Base-by-base conservation (phyloP, 305 asterid species). In the Fraxinus nigra region DNA sequence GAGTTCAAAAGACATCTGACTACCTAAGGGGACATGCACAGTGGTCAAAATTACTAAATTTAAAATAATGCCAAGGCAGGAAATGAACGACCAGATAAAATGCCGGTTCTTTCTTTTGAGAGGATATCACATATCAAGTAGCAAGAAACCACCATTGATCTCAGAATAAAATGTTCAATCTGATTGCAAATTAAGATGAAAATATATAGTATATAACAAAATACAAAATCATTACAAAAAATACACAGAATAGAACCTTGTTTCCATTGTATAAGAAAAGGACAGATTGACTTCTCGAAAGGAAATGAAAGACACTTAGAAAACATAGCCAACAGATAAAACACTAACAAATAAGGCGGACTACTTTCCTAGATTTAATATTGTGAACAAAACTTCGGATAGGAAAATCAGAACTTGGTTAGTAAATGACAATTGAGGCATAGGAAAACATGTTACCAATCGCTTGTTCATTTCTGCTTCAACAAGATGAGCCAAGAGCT, bases 381-480 rank as follows among this genome's bases (percentile, higher is more conserved):
- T 43, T 16, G 79, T 7, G 76, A 83, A 83, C 38, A 30, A 7
- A 75, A 51, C 65, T 24, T 16, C 9, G 0, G 48, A n/a, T 14
- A 11, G 22, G 16, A 65, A 38, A 18, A 38, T 70, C 46, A 70
- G 46, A 70, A 33, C 43, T 70, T 35, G 28, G 76, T 48, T 79
- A 30, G n/a, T 35, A 75, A 65, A 34, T 13, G 18, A 61, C 11
- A 51, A 56, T 34, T 40, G 48, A 79, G 76, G 30, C 28, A 56
- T 28, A 20, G 20, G 38, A 7, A 79, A 46, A 81, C 22, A 76
- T 43, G 88, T 81, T 90, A 96, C 98, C 94, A 87, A 78, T 69
- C 97, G 89, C 88, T 92, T 94, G 88, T 92, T 94, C 94, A 96
- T 94, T 89, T 94, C 98, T 81, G 85, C 90, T 89, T 96, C 99